phyloP scores from a whole-genome alignment of 2,329 filamentous ascomycete genomes.

The Emergomyces pasteurianus region DNA sequence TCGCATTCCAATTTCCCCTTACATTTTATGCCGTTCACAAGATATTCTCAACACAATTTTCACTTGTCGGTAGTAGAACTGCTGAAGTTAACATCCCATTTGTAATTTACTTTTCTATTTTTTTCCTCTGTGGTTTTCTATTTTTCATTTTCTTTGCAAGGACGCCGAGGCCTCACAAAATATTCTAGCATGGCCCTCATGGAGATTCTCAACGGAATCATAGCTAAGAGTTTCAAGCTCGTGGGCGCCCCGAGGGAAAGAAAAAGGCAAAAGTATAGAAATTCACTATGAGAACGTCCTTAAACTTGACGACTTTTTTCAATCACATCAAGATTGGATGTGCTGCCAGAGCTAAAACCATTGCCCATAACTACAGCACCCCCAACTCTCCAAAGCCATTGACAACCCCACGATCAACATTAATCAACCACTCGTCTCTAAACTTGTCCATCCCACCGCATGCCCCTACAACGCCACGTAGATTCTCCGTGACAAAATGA shows the following conservation, averaged over 20 bases:
- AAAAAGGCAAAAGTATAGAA: neutral
- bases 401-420: conserved; percentile 33
- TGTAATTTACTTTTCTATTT: neutral
- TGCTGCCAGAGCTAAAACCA: neutral
- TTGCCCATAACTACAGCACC: conserved; percentile 3
- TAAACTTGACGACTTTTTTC: neutral
- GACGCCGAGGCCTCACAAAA: no score
- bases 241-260: neutral
- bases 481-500: conserved; percentile 31
- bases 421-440: conserved; percentile 31
- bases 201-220: neutral
- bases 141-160: neutral
- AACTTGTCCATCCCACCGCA: conserved; percentile 33
- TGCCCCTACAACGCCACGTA: conserved; percentile 27
- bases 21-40: neutral
- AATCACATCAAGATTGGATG: neutral
- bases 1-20: neutral
- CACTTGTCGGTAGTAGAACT: neutral
- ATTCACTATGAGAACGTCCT: neutral
- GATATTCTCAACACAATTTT: neutral
- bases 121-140: neutral
- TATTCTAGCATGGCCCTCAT: neutral
- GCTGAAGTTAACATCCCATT: neutral
- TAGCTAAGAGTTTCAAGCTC: neutral
- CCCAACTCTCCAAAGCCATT: conserved; percentile 14